These are phyloP conservation scores for Polyplosphaeria fusca DNA, from an alignment of 495 filamentous ascomycete genomes.

Conservation along the genomic window DNA sequence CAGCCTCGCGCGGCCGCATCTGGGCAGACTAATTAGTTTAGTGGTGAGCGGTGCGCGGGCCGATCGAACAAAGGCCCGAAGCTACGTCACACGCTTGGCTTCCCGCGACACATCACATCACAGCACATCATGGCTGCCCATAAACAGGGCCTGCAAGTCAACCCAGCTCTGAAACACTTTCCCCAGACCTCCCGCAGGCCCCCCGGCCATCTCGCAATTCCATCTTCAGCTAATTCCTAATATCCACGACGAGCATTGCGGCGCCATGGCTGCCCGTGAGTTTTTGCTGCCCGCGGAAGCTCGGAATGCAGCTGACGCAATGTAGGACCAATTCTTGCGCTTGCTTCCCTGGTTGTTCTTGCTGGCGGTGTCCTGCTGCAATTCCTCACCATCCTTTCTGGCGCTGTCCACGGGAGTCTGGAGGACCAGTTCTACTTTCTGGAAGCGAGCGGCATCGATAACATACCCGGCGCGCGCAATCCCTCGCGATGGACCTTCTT, in stretches of 20 bases:
- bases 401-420: constrained; percentile 56
- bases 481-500: constrained; percentile 85
- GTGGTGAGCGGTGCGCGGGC: too few relatives aligned
- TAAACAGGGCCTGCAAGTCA: not conserved
- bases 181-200: not conserved
- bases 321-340: constrained; percentile 45
- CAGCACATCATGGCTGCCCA: not conserved
- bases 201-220: too few relatives aligned
- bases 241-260: not conserved
- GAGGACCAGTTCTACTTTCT: constrained; percentile 79
- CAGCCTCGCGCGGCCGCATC: too few relatives aligned
- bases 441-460: constrained; percentile 65
- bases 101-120: not conserved
- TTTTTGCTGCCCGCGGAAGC: not conserved
- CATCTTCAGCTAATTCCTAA: too few relatives aligned
- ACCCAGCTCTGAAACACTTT: not conserved
- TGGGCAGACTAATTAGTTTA: too few relatives aligned
- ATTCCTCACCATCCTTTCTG: constrained; percentile 76
- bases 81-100: not conserved
- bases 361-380: constrained; percentile 70
- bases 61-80: too few relatives aligned
- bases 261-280: constrained; percentile 1
- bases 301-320: not conserved
- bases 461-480: constrained; percentile 58
- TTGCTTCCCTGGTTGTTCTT: constrained; percentile 71